Evolutionary conservation across 441 rosid species (phyloP), one percentile per base, ranked within the genome.

Genomic region (Brassica balearica): DNA sequence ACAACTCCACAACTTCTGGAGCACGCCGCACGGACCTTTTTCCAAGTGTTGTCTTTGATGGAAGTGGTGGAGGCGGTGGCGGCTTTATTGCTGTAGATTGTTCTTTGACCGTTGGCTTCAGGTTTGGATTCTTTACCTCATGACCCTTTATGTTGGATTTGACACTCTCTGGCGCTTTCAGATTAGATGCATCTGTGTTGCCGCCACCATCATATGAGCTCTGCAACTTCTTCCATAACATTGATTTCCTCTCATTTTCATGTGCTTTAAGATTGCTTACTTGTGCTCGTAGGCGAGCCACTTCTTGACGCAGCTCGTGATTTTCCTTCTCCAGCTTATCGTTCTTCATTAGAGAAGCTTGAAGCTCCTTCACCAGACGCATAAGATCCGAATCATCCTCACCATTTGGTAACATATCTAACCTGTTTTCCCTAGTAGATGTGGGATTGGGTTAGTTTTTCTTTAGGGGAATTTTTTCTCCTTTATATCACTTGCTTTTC

Each of bases 191-290:
- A 8, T 87, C 86, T 29, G 73, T 59, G 78, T 81, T 81, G 77
- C 70, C 64, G 77, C 70, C 64, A 20, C 58, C 77, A 34, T 89
- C 94, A 19, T 79, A 81, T 32, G 92, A 75, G 77, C 77, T 91
- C 79, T 95, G 97, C 65, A 92, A 80, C 85, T 93, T 95, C 89
- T 93, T 95, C 98, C 99, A 95, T 8, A 93, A 92, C 84, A 88
- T 77, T 61, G 96, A 85, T 87, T 90, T 93, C 76, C 98, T 89
- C 85, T 93, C 99, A 43, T 88, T 92, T 64, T 92, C 99, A 65
- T 91, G 92, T 34, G 97, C 93, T 85, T 88, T 90, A 77, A 93
- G 90, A 51, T 90, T 87, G 79, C 53, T 81, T 62, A 95, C 82
- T 41, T 89, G 97, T 22, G 93, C 85, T 85, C 86, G 92, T 25